A percentile compares a stretch with the other conserved stretches of the same genome.
phyloP scores from a whole-genome alignment of 73 alveolate genomes.

The Durusdinium trenchii region DNA sequence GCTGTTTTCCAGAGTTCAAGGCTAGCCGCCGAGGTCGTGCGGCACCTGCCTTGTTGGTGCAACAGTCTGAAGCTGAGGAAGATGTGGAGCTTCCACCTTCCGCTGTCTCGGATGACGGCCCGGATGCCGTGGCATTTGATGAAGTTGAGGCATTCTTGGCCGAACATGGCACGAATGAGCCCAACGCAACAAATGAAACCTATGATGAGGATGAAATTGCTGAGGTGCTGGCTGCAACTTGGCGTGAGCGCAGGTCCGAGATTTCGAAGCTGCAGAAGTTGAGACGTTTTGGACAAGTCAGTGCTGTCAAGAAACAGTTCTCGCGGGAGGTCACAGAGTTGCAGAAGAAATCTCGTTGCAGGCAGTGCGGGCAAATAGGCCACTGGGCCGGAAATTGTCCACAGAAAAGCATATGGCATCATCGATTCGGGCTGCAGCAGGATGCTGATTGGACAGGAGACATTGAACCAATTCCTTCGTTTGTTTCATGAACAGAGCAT shows the following conservation, averaged over 20 bases:
- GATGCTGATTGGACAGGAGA: background rate
- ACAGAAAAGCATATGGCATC: background rate
- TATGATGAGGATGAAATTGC: background rate
- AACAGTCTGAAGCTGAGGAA: background rate
- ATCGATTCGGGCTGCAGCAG: background rate
- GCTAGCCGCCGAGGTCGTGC: too few relatives aligned
- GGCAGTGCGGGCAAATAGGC: background rate
- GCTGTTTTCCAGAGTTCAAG: background rate
- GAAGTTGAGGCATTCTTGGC: slow-evolving; percentile 48
- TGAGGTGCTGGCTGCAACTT: slow-evolving; percentile 1
- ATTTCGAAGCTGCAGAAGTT: background rate
- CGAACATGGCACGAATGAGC: background rate
- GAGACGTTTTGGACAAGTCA: background rate
- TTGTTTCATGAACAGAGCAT: background rate
- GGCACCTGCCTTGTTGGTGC: too few relatives aligned
- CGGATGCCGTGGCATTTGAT: background rate
- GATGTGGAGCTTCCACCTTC: too few relatives aligned
- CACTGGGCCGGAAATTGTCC: slow-evolving; percentile 2
- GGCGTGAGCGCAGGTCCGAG: background rate
- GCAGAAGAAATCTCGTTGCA: background rate
- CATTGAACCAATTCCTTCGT: background rate
- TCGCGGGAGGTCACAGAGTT: background rate
- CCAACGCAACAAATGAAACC: background rate
- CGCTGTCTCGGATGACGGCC: too few relatives aligned
- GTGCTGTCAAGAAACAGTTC: background rate